Conservation (phyloP, 345 rosid species). For the Citrus mangshanensis region DNA sequence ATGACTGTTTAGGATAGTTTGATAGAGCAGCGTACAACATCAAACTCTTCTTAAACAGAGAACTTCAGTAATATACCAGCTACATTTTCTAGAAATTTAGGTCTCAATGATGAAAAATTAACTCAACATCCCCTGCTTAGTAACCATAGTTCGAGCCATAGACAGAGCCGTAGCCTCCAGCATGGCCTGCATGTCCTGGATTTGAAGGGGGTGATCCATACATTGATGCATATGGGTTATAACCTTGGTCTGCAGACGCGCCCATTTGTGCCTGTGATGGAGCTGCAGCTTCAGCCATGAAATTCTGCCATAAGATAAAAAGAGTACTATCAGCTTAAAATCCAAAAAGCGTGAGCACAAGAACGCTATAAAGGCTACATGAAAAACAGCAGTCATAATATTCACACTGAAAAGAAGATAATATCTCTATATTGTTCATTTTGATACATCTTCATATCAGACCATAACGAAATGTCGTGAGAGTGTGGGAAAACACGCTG, state of each 20-base stretch:
- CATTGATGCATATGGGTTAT: conserved; percentile 75
- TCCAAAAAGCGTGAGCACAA: neutral
- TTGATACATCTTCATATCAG: neutral
- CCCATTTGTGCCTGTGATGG: conserved; percentile 52
- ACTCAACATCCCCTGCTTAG: conserved; percentile 24
- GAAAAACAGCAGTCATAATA: neutral
- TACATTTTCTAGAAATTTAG: neutral
- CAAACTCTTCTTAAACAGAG: neutral
- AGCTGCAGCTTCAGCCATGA: conserved; percentile 88
- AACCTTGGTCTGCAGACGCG: conserved; percentile 72
- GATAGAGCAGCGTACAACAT: conserved; percentile 3
- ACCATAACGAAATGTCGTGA: neutral
- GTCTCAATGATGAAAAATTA: neutral
- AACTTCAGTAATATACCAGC: neutral
- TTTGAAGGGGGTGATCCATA: conserved; percentile 81
- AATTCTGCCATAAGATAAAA: conserved; percentile 58
- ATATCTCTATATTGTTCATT: too few species aligned
- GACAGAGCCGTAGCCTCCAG: conserved; percentile 68
- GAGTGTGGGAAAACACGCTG: neutral
- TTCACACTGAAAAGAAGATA: neutral
- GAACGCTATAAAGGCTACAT: neutral
- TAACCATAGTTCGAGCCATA: conserved; percentile 77
- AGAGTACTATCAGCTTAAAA: conserved; percentile 6
- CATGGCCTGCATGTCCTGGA: conserved; percentile 55
- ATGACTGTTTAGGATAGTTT: neutral